Base-by-base conservation (phyloP, 352 stramenopile genomes). In the Pythium plurisporium region DNA sequence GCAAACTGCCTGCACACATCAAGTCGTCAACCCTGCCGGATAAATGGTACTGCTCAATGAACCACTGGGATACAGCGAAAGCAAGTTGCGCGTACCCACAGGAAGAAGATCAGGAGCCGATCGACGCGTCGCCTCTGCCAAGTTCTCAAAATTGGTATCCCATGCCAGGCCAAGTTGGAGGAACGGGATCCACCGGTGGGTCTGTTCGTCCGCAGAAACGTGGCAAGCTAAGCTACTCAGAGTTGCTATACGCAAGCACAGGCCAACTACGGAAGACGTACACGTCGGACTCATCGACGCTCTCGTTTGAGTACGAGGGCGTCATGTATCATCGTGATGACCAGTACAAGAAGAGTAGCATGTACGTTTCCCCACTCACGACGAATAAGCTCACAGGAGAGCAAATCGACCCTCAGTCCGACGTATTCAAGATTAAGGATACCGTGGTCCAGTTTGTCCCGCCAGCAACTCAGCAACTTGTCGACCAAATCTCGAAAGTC, bases 31-130 rank as follows among this genome's bases (percentile, higher is more conserved):
- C 76, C 23, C 76, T 99, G 14, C 95, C 95, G 5, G 91, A 98
- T 62, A 87, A 96, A 57, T 99, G 96, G 96, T 98, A 96, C 62
- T 99, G 96, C 70, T 84, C 89, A 19, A 89, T 98, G 78, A 99
- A 99, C 69, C 80, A 87, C 27, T 98, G 92, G 82, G 94, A 98
- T 65, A 63, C 78, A n/a, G 87, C 70, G 4, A 80, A 78, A 30
- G 80, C 82, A 5, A 89, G 81, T 40, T 94, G 84, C 41, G 73
- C 67, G 20, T 70, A 86, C 14, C 73, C 84, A 2, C 79, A 94
- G 52, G 82, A 94, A 72, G 77, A 74, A 20, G 84, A 94, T 27
- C 73, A 89, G 43, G 82, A 90, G n/a, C 75, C 80, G 8, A 31
- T 90, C 12, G 65, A 71, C 1, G 59, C 64, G 6, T 79, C 71